These are phyloP conservation scores for Torulaspora indica DNA, from an alignment of 805 yeast genomes.

Conservation along the genomic window DNA sequence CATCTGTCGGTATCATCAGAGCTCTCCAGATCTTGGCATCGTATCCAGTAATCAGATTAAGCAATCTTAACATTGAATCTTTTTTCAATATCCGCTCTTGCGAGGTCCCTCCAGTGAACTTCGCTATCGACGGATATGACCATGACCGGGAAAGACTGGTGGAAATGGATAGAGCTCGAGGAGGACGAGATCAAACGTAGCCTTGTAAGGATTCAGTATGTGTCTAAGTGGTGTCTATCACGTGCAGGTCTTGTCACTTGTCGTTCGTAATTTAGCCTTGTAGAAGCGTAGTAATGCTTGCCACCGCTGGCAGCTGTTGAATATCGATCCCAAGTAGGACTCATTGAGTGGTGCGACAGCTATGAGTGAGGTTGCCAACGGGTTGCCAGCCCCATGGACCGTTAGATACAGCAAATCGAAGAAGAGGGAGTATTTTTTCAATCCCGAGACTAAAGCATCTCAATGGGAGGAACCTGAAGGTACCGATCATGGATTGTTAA, in stretches of 20 bases:
- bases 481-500: constrained; percentile 57
- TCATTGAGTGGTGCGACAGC: background rate
- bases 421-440: constrained; percentile 76
- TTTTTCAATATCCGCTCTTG: too few species aligned
- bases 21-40: background rate
- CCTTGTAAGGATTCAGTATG: background rate
- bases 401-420: constrained; percentile 73
- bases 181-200: background rate
- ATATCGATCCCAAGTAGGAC: background rate
- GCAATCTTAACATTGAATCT: background rate
- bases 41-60: background rate
- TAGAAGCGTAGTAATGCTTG: background rate
- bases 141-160: background rate
- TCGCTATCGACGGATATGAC: background rate
- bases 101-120: too few species aligned
- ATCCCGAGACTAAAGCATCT: constrained; percentile 65
- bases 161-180: background rate
- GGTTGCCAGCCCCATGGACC: constrained; percentile 84
- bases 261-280: background rate
- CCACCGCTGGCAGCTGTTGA: too few species aligned
- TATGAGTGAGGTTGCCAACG: constrained; percentile 42
- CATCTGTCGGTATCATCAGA: background rate
- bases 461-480: constrained; percentile 91
- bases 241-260: background rate
- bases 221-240: background rate